Conservation (phyloP, 805 yeast genomes). For the Yamadazyma olivae region DNA sequence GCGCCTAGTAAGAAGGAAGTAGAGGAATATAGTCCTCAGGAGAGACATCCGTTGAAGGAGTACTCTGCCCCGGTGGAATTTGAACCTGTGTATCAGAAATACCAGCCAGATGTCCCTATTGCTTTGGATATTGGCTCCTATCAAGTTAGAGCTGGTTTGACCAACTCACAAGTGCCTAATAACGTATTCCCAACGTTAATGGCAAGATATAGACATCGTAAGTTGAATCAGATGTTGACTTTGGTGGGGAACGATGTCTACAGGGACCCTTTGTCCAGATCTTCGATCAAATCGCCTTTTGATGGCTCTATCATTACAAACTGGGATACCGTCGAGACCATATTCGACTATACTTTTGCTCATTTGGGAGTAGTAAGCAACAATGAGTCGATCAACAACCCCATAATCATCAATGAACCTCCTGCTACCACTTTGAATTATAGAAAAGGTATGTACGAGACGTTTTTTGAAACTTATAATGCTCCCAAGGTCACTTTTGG, state of each 20-base stretch:
- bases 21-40: conserved; percentile 38
- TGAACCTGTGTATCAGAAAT: conserved; percentile 48
- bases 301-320: conserved; percentile 86
- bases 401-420: conserved; percentile 77
- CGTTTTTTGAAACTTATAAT: conserved; percentile 79
- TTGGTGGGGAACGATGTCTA: conserved; percentile 81
- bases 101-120: conserved; percentile 63
- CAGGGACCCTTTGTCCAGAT: conserved; percentile 64
- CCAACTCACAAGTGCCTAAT: conserved; percentile 46
- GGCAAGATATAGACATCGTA: conserved; percentile 78
- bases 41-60: conserved; percentile 42
- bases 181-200: conserved; percentile 65
- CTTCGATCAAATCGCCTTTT: conserved; percentile 73
- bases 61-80: conserved; percentile 30
- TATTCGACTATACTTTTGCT: conserved; percentile 79
- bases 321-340: conserved; percentile 86
- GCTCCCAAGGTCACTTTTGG: conserved; percentile 78
- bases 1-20: conserved; percentile 14
- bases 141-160: conserved; percentile 56
- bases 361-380: conserved; percentile 63
- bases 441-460: conserved; percentile 71
- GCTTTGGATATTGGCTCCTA: conserved; percentile 85
- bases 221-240: conserved; percentile 56
- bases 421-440: conserved; percentile 70
- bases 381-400: conserved; percentile 62